phyloP scores from a whole-genome alignment of 257 asterid species.

The Nicotiana otophora region DNA sequence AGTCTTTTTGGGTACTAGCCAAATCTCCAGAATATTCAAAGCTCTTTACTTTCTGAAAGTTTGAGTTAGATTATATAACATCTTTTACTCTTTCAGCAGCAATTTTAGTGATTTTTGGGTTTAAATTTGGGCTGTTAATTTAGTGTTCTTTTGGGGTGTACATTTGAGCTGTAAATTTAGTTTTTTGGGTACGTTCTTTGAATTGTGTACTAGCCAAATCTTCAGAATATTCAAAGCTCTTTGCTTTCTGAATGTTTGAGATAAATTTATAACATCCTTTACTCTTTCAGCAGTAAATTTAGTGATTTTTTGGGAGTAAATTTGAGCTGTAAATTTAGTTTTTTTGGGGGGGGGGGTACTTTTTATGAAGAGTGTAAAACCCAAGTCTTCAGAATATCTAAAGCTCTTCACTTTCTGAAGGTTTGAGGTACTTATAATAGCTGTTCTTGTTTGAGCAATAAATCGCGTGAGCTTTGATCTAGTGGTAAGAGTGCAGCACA shows the following conservation, averaged over 20 bases:
- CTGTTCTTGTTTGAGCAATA: not conserved
- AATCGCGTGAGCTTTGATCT: not conserved
- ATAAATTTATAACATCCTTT: not conserved
- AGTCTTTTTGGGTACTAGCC: constrained; percentile 39
- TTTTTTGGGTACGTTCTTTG: not conserved
- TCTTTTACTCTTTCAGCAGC: not conserved
- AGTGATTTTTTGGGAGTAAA: not conserved
- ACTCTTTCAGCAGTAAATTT: not conserved
- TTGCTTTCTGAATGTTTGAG: not conserved
- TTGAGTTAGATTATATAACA: not conserved
- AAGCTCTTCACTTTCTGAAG: not conserved
- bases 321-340: constrained; percentile 36
- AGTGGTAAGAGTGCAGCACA: not conserved
- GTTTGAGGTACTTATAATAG: not conserved
- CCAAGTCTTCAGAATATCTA: not conserved
- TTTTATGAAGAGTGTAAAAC: constrained; percentile 11
- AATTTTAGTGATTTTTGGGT: too few relatives aligned
- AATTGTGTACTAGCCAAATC: not conserved
- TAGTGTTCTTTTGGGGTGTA: too few relatives aligned
- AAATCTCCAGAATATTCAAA: not conserved
- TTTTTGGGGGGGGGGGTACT: constrained; percentile 10
- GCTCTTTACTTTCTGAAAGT: not conserved
- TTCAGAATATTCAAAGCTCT: not conserved
- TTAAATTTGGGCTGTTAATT: too few relatives aligned
- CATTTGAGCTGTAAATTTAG: too few relatives aligned